These are phyloP conservation scores for Carpediemonas membranifera DNA, from an alignment of 78 protist species.

Conservation along the genomic window DNA sequence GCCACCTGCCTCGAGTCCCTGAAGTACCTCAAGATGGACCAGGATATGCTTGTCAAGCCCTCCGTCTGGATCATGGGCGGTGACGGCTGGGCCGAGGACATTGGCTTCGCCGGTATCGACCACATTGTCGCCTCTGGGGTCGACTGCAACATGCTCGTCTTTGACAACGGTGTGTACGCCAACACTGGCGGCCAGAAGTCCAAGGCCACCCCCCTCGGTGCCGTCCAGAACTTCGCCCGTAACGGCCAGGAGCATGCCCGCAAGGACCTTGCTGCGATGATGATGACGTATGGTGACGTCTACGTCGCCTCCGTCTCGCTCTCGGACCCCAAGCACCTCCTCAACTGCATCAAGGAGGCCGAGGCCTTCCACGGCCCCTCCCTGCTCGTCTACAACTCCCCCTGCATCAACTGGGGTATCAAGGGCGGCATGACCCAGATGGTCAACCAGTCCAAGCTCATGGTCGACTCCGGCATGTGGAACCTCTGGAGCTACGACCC, in stretches of 20 bases:
- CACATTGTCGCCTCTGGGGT: constrained; percentile 63
- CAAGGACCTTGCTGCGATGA: constrained; percentile 55
- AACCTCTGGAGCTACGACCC: not conserved
- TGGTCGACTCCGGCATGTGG: not conserved
- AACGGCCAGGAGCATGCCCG: constrained; percentile 32
- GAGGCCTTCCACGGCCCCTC: constrained; percentile 54
- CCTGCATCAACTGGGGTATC: constrained; percentile 40
- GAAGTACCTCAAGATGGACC: not conserved
- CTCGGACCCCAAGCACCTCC: constrained; percentile 24
- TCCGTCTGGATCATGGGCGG: constrained; percentile 58
- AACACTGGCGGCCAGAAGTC: constrained; percentile 52
- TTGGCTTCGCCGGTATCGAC: constrained; percentile 56
- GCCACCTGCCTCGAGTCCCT: not conserved
- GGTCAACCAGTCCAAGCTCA: not conserved
- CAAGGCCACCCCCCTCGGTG: constrained; percentile 37
- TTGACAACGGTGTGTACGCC: constrained; percentile 62
- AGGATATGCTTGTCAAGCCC: not conserved
- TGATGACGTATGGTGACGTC: constrained; percentile 56
- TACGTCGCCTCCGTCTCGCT: constrained; percentile 65
- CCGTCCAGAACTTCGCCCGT: constrained; percentile 46
- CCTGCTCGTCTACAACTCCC: constrained; percentile 42
- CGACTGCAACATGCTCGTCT: constrained; percentile 51
- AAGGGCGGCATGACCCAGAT: too few relatives aligned
- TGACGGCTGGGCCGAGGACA: constrained; percentile 26
- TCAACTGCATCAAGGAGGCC: constrained; percentile 36